These are phyloP conservation scores for Diaporthe aspalathi DNA, from an alignment of 2,329 filamentous ascomycete species.

Conservation along the genomic window DNA sequence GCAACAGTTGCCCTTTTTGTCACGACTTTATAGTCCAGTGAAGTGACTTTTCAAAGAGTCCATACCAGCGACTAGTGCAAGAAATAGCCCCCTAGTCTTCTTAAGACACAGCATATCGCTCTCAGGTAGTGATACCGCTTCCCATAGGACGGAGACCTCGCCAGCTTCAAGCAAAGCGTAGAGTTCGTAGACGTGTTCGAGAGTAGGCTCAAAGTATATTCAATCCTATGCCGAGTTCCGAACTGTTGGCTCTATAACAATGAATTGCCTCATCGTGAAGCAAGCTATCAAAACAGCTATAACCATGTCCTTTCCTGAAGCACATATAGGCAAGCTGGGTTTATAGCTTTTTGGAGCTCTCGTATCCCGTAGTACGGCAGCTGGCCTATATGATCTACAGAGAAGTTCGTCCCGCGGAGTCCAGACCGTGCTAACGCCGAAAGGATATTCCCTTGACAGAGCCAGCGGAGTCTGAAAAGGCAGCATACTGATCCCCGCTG, in stretches of 20 bases:
- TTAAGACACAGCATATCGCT: background rate
- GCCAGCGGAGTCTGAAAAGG: background rate
- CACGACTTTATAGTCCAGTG: background rate
- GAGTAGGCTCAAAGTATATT: background rate
- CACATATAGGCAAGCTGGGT: background rate
- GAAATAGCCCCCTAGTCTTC: background rate
- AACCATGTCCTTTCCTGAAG: background rate
- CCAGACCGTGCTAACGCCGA: background rate
- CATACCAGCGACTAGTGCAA: background rate
- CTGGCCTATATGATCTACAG: conserved; percentile 18
- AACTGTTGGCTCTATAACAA: background rate
- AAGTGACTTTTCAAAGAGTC: background rate
- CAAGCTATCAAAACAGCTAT: background rate
- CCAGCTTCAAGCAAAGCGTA: background rate
- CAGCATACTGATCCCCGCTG: background rate
- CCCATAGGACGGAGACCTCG: background rate
- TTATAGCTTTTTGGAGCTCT: conserved; percentile 2
- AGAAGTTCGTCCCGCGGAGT: conserved; percentile 12
- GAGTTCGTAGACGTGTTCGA: background rate
- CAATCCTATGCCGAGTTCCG: background rate
- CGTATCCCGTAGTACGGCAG: background rate
- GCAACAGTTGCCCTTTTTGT: background rate
- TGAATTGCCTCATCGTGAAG: background rate
- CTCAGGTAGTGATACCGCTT: background rate
- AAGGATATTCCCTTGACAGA: conserved; percentile 12